These are phyloP conservation scores for Dendrocalamus latiflorus DNA, from an alignment of 202 grass and related monocot species.

Conservation along the genomic window DNA sequence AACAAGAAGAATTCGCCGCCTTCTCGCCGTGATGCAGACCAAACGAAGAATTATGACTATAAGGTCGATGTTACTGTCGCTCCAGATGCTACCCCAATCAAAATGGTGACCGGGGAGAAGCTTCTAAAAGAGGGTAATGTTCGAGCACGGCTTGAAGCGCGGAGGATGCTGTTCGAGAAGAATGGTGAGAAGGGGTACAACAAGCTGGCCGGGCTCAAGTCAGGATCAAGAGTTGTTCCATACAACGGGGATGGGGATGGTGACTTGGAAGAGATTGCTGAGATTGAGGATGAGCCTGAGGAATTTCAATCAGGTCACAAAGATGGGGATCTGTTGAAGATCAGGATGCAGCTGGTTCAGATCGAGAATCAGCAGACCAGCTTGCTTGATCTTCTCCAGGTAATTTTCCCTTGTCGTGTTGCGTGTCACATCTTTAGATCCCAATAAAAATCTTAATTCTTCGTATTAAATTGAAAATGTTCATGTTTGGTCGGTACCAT, in stretches of 20 bases:
- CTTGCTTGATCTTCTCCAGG: too few species aligned
- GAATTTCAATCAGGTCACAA: not conserved
- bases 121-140: constrained; percentile 43
- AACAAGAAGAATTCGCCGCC: constrained; percentile 57
- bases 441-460: too few species aligned
- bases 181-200: constrained; percentile 56
- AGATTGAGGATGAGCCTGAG: constrained; percentile 32
- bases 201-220: constrained; percentile 46
- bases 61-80: constrained; percentile 33
- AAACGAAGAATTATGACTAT: constrained; percentile 20
- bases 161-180: constrained; percentile 44
- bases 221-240: constrained; percentile 69
- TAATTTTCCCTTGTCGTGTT: too few species aligned
- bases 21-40: constrained; percentile 17
- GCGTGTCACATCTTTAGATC: too few species aligned
- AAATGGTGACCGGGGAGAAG: constrained; percentile 53
- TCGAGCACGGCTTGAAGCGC: constrained; percentile 43
- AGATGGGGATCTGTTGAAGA: too few species aligned
- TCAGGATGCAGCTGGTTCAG: too few species aligned
- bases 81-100: constrained; percentile 43
- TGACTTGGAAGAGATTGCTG: constrained; percentile 30
- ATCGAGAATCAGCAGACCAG: too few species aligned
- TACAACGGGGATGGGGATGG: constrained; percentile 31
- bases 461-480: too few species aligned
- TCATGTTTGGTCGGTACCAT: too few species aligned